Base-by-base conservation (phyloP, 2,329 filamentous ascomycete genomes). In the Botrytis aclada region DNA sequence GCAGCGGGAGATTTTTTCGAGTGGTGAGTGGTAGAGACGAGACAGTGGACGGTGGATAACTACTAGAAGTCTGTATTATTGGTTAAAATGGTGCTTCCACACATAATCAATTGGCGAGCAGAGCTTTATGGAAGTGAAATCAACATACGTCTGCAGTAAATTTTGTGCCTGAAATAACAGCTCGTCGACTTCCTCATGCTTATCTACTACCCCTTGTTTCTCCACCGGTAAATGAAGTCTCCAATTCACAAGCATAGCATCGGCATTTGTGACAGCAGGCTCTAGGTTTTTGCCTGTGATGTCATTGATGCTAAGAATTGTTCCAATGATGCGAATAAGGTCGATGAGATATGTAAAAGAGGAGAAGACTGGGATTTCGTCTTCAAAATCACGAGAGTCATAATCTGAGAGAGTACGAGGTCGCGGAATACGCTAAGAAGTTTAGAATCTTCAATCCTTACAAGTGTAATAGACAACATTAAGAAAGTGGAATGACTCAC, bases 281-380 rank as follows among this genome's bases (percentile, higher is more conserved):
- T 78, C 77, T 14, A 77, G 67, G 14, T 78, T 75, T 58, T 79
- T 77, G 37, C 72, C 66, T 16, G 72, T 79, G 20, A 79, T 74
- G 25, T 76, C 75, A 62, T 79, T 79, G 10, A 81, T 76, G 18
- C 79, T 71, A 22, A 82, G 77, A 32, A 83, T 74, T 47, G 81
- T 80, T 18, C 79, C 78, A 43, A 79, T 75, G 32, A 84, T 81
- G 39, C 80, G 81, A 70, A 78, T 79, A 10, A 83, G 74, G 56
- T 84, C 83, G 71, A 83, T 80, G 43, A 83, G 77, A 63, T 83
- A 82, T 32, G 81, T 79, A 75, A 81, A 81, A 18, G 83, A 84
- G 5, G 83, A 83, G 73, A 82, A 83, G 51, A 82, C 79, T 16
- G 78, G 76, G 10, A 78, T 76, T 25, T 82, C 82, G n/a, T 79